A percentile compares a stretch with the other conserved stretches of the same genome.
phyloP scores from a whole-genome alignment of 129 eudicot genomes.

The Ambrosia trifida region DNA sequence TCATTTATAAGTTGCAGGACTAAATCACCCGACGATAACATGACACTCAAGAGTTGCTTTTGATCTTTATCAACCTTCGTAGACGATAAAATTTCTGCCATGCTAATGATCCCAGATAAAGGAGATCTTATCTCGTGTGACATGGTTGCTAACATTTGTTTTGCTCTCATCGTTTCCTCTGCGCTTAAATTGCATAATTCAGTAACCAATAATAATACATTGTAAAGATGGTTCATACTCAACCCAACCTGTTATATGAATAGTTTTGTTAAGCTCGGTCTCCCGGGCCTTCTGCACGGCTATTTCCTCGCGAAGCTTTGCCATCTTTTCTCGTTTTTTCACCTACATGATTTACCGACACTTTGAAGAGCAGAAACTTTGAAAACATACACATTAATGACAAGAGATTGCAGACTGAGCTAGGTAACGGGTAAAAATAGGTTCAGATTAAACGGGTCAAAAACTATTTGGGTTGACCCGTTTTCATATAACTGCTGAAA shows the following conservation, averaged over 20 bases:
- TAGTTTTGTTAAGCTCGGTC: constrained; percentile 94
- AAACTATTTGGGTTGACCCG: not conserved
- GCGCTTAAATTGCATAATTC: not conserved
- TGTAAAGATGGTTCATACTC: not conserved
- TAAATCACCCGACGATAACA: constrained; percentile 89
- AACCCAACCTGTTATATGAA: constrained; percentile 81
- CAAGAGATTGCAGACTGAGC: not conserved
- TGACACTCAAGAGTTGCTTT: constrained; percentile 64
- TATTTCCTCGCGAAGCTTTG: constrained; percentile 87
- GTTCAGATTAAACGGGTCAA: not conserved
- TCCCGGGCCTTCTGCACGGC: constrained; percentile 94
- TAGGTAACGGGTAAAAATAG: not conserved
- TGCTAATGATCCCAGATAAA: constrained; percentile 81
- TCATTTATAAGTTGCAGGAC: constrained; percentile 89
- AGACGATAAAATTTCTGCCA: constrained; percentile 77
- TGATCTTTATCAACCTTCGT: constrained; percentile 84
- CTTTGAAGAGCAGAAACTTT: not conserved
- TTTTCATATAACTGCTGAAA: not conserved
- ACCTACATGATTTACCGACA: constrained; percentile 37
- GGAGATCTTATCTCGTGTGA: constrained; percentile 99
- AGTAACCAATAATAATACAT: not conserved
- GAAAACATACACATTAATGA: not conserved
- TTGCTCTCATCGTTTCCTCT: constrained; percentile 99
- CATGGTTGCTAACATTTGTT: constrained; percentile 97
- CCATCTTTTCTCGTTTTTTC: constrained; percentile 80